Conservation (phyloP, 805 yeast species). For the Lachancea dasiensis region DNA sequence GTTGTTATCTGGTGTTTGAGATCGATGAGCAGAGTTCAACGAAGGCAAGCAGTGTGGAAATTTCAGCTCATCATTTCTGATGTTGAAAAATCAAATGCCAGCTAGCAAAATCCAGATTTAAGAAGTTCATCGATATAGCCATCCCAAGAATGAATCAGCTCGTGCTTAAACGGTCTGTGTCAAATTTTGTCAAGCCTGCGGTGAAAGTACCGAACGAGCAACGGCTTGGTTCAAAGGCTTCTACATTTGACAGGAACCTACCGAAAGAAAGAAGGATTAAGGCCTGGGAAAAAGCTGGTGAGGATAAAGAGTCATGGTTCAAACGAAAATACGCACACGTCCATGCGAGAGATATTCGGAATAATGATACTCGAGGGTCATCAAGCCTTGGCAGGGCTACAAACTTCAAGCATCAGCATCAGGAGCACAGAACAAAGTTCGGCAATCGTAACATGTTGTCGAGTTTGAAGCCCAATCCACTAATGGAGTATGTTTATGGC, state of each 20-base stretch:
- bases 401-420: conserved; percentile 7
- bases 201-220: conserved; percentile 12
- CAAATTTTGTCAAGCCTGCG: conserved; percentile 9
- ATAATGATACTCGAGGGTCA: conserved; percentile 14
- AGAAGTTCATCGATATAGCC: neutral
- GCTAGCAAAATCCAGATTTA: neutral
- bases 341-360: conserved; percentile 45
- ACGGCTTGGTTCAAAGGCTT: conserved; percentile 3
- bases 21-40: no score
- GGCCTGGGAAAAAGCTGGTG: conserved; percentile 63
- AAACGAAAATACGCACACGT: conserved; percentile 58
- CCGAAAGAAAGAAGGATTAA: conserved; percentile 38
- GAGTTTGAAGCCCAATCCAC: conserved; percentile 36
- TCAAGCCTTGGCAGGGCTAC: conserved; percentile 9
- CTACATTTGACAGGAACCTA: conserved; percentile 40
- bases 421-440: conserved; percentile 9
- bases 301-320: conserved; percentile 58
- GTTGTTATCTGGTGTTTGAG: neutral
- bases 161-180: conserved; percentile 1
- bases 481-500: conserved; percentile 69
- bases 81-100: neutral
- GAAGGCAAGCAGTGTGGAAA: no score
- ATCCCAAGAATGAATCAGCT: neutral
- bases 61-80: no score
- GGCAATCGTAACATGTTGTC: conserved; percentile 12